These are phyloP conservation scores for Microcyclospora pomicola DNA, from an alignment of 2,329 filamentous ascomycete species.

Conservation along the genomic window DNA sequence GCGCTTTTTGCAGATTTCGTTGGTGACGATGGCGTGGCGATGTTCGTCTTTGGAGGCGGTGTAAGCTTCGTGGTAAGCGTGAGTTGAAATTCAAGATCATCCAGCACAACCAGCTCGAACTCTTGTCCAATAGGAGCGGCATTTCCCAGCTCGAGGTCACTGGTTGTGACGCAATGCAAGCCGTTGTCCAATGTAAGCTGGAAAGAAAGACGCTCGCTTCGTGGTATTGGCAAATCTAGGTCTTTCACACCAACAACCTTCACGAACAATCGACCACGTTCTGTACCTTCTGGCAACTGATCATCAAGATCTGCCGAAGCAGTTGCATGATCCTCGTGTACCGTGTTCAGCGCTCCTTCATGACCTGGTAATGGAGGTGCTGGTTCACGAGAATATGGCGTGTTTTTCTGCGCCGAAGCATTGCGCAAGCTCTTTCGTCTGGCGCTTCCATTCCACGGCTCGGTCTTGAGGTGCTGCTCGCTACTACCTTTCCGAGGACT, in stretches of 20 bases:
- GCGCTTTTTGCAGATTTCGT: conserved; percentile 49
- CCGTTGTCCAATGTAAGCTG: conserved; percentile 96
- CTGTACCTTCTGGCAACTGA: conserved; percentile 57
- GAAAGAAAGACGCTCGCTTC: conserved; percentile 84
- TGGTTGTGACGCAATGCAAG: conserved; percentile 91
- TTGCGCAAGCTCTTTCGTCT: conserved; percentile 52
- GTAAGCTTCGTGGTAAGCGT: conserved; percentile 92
- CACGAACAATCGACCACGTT: conserved; percentile 84
- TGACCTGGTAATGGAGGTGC: conserved; percentile 78
- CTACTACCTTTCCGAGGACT: conserved; percentile 69
- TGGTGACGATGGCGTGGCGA: conserved; percentile 34
- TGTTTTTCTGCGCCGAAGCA: conserved; percentile 30
- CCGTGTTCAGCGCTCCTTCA: conserved; percentile 52
- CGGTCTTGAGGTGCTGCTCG: conserved; percentile 80
- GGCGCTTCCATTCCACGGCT: conserved; percentile 82
- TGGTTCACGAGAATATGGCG: conserved; percentile 34
- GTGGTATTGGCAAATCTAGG: conserved; percentile 77
- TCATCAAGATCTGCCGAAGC: conserved; percentile 35
- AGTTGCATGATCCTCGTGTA: conserved; percentile 54
- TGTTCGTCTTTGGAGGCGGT: conserved; percentile 27
- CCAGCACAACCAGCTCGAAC: conserved; percentile 92
- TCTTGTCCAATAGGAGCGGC: conserved; percentile 94
- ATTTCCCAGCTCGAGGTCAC: conserved; percentile 82
- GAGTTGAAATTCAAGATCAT: conserved; percentile 96
- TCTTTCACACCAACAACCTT: conserved; percentile 99